These are phyloP conservation scores for Metarhizium humberi DNA, from an alignment of 2,329 filamentous ascomycete species.

Conservation along the genomic window DNA sequence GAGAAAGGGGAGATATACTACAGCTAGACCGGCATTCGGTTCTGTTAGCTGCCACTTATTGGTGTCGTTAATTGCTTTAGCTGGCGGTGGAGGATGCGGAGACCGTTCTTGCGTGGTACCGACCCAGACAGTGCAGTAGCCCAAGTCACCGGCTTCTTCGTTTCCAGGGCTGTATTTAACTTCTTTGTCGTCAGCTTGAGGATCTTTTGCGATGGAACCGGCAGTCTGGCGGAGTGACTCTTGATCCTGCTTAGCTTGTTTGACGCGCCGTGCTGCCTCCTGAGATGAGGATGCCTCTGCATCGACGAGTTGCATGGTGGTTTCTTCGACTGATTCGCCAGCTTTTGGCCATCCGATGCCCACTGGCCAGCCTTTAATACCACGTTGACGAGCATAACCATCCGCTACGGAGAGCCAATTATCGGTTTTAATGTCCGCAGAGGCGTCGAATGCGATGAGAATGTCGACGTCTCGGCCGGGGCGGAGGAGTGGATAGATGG, in stretches of 20 bases:
- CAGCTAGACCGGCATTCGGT: slow-evolving; percentile 73
- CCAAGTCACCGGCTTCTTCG: slow-evolving; percentile 52
- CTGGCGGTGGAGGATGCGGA: slow-evolving; percentile 40
- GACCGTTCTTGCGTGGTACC: slow-evolving; percentile 70
- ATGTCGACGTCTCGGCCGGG: slow-evolving; percentile 84
- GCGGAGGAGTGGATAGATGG: slow-evolving; percentile 86
- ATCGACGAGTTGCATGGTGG: slow-evolving; percentile 53
- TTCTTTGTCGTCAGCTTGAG: slow-evolving; percentile 17
- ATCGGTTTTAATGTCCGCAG: slow-evolving; percentile 83
- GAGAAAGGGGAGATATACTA: slow-evolving; percentile 85
- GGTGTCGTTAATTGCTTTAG: slow-evolving; percentile 49
- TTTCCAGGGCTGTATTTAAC: slow-evolving; percentile 31
- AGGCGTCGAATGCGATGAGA: slow-evolving; percentile 87
- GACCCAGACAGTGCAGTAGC: slow-evolving; percentile 93
- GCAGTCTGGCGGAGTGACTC: slow-evolving; percentile 17
- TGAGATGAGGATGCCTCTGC: slow-evolving; percentile 52
- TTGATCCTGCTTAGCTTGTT: slow-evolving; percentile 46
- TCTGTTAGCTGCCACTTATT: slow-evolving; percentile 58
- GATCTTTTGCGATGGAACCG: slow-evolving; percentile 13
- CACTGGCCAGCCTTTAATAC: slow-evolving; percentile 88
- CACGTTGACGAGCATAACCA: slow-evolving; percentile 82
- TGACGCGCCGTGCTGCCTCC: slow-evolving; percentile 55
- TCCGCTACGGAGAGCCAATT: slow-evolving; percentile 96
- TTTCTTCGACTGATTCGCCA: slow-evolving; percentile 47
- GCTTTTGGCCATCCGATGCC: slow-evolving; percentile 85